Base-by-base conservation (phyloP, 306 rosid species). In the Delonix regia region DNA sequence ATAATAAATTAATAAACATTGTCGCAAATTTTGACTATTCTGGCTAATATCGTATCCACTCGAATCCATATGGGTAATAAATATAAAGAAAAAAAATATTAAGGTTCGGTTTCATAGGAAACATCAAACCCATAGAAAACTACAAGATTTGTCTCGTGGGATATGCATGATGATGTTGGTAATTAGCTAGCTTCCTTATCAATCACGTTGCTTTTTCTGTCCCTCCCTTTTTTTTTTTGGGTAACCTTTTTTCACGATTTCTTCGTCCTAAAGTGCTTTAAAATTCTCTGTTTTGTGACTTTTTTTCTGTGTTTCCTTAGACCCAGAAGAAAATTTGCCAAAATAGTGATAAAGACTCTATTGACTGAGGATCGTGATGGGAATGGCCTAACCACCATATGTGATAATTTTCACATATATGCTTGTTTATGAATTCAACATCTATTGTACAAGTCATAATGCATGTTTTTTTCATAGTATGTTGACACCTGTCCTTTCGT, bases 11-110 rank as follows among this genome's bases (percentile, higher is more conserved):
- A n/a, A n/a, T n/a, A n/a, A n/a, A n/a, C n/a, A n/a, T n/a, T n/a
- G 88, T 71, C 61, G 85, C 82, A 82, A 80, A 38, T 5, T 65
- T 73, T 84, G 85, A 84, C 84, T 24, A 66, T 3, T 4, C 4
- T 2, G 14, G 18, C 6, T 45, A 45, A 45, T 45, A 14, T 14
- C 4, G 51, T 15, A 45, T 45, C 18, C 51, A 13, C 51, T 2
- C n/a, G 18, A 24, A 56, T 56, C 33, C 12, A 39, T 61, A 28
- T 36, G 65, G 18, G 34, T 3, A 33, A 33, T 38, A 64, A 64
- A 45, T 13, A 28, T 53, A 34, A 2, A 34, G 2, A 34, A 5
- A 59, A 12, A 59, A 7, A 41, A 41, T 4, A 30, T 34, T 2
- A 12, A n/a, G 57, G 39, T 24, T 44, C 56, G 3, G 59, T 44